Base-by-base conservation (phyloP, 83 land plant genomes). In the Diphasiastrum complanatum region DNA sequence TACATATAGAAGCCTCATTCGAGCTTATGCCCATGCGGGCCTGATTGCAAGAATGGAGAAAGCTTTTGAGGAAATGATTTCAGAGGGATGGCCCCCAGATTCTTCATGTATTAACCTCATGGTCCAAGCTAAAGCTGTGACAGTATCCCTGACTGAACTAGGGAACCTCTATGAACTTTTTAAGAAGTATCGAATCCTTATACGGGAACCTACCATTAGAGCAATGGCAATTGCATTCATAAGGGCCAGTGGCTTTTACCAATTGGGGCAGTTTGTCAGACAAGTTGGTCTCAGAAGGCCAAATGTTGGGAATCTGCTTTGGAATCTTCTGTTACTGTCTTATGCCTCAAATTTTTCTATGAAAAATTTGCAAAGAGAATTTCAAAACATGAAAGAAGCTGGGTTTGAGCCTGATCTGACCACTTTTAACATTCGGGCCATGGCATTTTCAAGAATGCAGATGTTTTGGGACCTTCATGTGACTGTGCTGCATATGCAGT, bases 381-480 rank as follows among this genome's bases (percentile, higher is more conserved):
- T 78, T 43, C 32, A 76, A n/a, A 63, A 46, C 12, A 87, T 91
- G 95, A 58, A 76, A 48, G 76, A 76, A 12, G 69, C 80, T 23
- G 95, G 85, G 30, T 85, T 85, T 41, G 19, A 45, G 26, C 85
- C 87, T 32, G 97, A 91, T 58, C 31, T 91, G 38, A 85, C 83
- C 2, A 87, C 95, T 2, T 88, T 81, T 69, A 91, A 91, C 51
- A 76, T 91, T 18, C 41, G 95, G 12, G 79, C 79, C 25, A 46
- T 91, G 47, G 86, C 96, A 25, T 85, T 78, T 69, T 78, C 87
- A 3, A 76, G 73, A 30, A 91, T 91, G 97, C 33, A 74, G 48
- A 65, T 83, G 85, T 83, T 87, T 40, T 87, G 87, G 90, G 96
- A 91, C 63, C 83, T 91, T 11, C 95, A 85, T 63, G 67, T 84